Evolutionary conservation across 371 early-diverging fungal genomes (phyloP).

Genomic region (Mortierella sp.): DNA sequence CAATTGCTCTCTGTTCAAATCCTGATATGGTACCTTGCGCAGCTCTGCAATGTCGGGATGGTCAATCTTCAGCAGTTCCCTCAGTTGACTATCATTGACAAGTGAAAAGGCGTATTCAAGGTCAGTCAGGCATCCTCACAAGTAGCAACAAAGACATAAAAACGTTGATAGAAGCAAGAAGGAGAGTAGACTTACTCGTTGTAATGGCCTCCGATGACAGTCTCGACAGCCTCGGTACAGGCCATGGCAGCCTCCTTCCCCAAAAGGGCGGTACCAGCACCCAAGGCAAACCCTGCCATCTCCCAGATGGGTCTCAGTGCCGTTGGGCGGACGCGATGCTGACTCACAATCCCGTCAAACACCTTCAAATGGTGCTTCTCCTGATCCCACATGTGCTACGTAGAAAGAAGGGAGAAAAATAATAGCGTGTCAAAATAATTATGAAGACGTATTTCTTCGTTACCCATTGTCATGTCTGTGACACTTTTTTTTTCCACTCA

Average conservation of each 20-base stretch:
- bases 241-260: constrained; percentile 98
- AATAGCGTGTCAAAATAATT: not conserved
- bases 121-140: not conserved
- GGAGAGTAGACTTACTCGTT: constrained; percentile 78
- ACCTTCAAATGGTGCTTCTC: constrained; percentile 86
- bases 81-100: constrained; percentile 70
- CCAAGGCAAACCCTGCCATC: constrained; percentile 88
- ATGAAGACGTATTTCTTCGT: not conserved
- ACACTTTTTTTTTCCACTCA: too few relatives aligned
- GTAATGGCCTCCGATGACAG: constrained; percentile 97
- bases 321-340: constrained; percentile 90
- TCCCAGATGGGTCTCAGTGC: constrained; percentile 90
- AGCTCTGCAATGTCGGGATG: constrained; percentile 74
- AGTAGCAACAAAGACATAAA: not conserved
- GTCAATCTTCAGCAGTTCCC: constrained; percentile 78
- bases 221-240: constrained; percentile 98
- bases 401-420: not conserved
- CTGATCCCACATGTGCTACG: constrained; percentile 95
- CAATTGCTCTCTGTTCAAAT: constrained; percentile 17
- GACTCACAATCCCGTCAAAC: constrained; percentile 82
- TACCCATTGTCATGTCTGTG: not conserved
- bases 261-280: constrained; percentile 89
- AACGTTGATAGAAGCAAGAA: not conserved
- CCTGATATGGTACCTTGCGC: too few relatives aligned
- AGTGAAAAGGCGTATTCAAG: not conserved